A percentile compares a stretch with the other conserved stretches of the same genome.
Evolutionary conservation across 768 basidiomycete species (phyloP).

Genomic region (Podaxis sp.): DNA sequence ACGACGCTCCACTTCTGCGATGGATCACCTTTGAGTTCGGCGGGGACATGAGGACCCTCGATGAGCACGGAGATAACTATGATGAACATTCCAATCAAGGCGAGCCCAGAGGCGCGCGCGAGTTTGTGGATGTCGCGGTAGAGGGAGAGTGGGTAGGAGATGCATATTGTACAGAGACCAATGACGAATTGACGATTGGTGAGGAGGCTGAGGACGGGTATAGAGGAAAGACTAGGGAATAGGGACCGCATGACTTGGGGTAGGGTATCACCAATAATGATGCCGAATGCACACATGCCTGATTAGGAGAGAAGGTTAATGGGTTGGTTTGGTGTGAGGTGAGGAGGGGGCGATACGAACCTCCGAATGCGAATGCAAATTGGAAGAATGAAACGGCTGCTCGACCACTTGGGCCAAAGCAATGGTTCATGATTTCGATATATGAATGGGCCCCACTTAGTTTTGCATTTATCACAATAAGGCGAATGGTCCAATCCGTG

Average conservation of each 20-base stretch:
- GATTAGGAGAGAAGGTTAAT: neutral
- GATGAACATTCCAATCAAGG: slow-evolving; percentile 89
- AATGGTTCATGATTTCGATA: slow-evolving; percentile 91
- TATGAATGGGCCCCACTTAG: slow-evolving; percentile 90
- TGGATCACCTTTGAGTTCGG: slow-evolving; percentile 76
- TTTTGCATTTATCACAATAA: slow-evolving; percentile 96
- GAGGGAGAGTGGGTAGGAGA: slow-evolving; percentile 93
- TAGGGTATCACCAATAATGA: slow-evolving; percentile 97
- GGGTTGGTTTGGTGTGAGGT: neutral
- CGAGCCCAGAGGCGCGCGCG: slow-evolving; percentile 87
- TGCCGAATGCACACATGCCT: slow-evolving; percentile 99
- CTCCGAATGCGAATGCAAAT: slow-evolving; percentile 96
- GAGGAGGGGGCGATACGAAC: slow-evolving; percentile 37
- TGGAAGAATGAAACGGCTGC: slow-evolving; percentile 96
- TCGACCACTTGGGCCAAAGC: slow-evolving; percentile 89
- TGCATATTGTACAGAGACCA: slow-evolving; percentile 77
- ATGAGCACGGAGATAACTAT: slow-evolving; percentile 87
- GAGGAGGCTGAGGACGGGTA: slow-evolving; percentile 76
- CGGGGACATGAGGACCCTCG: slow-evolving; percentile 74
- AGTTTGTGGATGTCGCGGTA: slow-evolving; percentile 98
- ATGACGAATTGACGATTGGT: slow-evolving; percentile 90
- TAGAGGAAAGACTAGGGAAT: slow-evolving; percentile 67
- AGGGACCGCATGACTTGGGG: slow-evolving; percentile 89
- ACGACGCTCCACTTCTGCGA: slow-evolving; percentile 73
- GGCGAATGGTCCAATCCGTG: slow-evolving; percentile 98